Conservation (phyloP, 805 yeast species). For the Candida cerambycidarum region DNA sequence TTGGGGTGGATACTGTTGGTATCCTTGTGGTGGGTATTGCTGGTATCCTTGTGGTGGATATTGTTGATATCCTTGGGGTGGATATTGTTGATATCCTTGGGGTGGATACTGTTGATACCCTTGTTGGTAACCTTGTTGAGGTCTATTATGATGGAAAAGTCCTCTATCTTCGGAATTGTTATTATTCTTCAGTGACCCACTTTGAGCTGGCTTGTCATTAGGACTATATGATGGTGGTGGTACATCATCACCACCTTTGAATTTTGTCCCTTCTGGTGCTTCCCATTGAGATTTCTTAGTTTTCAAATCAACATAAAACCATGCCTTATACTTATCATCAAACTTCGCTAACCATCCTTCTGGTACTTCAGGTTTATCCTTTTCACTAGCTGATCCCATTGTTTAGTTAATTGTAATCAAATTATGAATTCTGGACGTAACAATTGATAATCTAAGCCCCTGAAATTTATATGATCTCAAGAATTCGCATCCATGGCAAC, state of each 20-base stretch:
- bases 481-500: constrained; percentile 1
- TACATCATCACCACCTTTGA: constrained; percentile 23
- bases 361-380: constrained; percentile 55
- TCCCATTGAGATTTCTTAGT: constrained; percentile 91
- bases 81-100: constrained; percentile 10
- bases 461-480: background rate
- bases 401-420: background rate
- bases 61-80: constrained; percentile 17
- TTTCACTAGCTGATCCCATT: constrained; percentile 18
- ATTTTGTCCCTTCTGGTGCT: constrained; percentile 56
- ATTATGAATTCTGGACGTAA: too few relatives aligned
- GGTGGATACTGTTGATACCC: constrained; percentile 11
- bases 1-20: constrained; percentile 9
- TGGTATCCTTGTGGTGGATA: constrained; percentile 9
- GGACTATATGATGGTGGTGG: constrained; percentile 39
- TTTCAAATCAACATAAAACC: constrained; percentile 76
- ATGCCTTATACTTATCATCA: constrained; percentile 67
- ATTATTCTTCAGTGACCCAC: background rate
- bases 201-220: background rate
- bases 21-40: constrained; percentile 14
- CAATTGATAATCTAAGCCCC: constrained; percentile 4
- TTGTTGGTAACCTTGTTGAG: constrained; percentile 9
- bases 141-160: constrained; percentile 5
- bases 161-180: constrained; percentile 8
- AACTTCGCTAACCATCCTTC: constrained; percentile 73